phyloP scores from a whole-genome alignment of 352 stramenopile species.

The Globisporangium barbulae region DNA sequence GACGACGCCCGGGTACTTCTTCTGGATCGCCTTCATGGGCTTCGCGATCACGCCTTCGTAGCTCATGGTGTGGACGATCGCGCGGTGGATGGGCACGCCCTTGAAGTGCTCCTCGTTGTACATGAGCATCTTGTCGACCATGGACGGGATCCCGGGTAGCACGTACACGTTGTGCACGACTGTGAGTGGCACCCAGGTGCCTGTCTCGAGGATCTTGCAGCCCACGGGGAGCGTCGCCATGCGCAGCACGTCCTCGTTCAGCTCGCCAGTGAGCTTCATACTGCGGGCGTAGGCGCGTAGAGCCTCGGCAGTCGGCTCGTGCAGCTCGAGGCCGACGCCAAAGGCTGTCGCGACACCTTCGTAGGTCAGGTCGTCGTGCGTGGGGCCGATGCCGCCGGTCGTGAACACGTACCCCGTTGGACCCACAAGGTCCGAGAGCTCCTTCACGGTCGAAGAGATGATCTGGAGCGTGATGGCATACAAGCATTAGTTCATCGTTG shows the following conservation, averaged over 20 bases:
- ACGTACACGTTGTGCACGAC: constrained; percentile 84
- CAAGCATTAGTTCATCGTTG: neutral
- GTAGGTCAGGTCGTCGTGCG: constrained; percentile 88
- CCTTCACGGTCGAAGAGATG: constrained; percentile 68
- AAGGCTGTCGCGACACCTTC: constrained; percentile 79
- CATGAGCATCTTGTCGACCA: constrained; percentile 81
- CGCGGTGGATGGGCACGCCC: constrained; percentile 72
- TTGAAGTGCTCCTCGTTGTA: constrained; percentile 76
- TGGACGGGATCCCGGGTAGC: constrained; percentile 74
- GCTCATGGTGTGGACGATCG: constrained; percentile 62
- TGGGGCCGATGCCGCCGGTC: constrained; percentile 82
- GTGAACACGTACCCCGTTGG: constrained; percentile 80
- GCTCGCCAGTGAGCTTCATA: constrained; percentile 22
- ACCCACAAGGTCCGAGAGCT: constrained; percentile 74
- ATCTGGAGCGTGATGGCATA: constrained; percentile 25
- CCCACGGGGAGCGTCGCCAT: constrained; percentile 69
- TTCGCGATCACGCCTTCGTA: constrained; percentile 68
- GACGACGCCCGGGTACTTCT: constrained; percentile 55
- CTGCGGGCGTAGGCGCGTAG: constrained; percentile 41
- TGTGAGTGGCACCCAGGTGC: constrained; percentile 72
- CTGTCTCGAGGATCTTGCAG: constrained; percentile 51
- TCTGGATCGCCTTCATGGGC: constrained; percentile 60
- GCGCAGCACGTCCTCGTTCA: constrained; percentile 68
- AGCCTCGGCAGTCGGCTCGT: constrained; percentile 58
- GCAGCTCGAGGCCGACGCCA: constrained; percentile 55